Conservation (phyloP, 108 stramenopile genomes). For the Mediolabrus comicus region DNA sequence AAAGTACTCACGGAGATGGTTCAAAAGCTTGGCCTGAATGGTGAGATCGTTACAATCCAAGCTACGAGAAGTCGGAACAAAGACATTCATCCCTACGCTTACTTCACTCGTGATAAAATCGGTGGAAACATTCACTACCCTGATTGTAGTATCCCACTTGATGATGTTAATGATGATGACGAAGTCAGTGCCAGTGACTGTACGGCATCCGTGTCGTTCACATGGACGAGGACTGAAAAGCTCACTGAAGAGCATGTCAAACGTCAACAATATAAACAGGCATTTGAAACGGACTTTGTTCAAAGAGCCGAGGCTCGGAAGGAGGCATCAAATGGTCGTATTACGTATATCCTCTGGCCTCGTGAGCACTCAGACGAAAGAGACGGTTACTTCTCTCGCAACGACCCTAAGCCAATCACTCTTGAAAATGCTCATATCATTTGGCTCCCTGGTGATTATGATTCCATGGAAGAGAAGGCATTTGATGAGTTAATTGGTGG, state of each 20-base stretch:
- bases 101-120: slow-evolving; percentile 5
- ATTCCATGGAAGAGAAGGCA: slow-evolving; percentile 1
- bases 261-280: not conserved
- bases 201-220: slow-evolving; percentile 12
- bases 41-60: slow-evolving; percentile 4
- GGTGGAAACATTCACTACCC: slow-evolving; percentile 19
- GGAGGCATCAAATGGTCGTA: slow-evolving; percentile 5
- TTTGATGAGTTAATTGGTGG: not conserved
- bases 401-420: slow-evolving; percentile 3
- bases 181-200: too few relatives aligned
- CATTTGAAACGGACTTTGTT: slow-evolving; percentile 15
- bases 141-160: too few relatives aligned
- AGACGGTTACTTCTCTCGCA: not conserved
- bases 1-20: slow-evolving; percentile 5
- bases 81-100: slow-evolving; percentile 13
- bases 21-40: not conserved
- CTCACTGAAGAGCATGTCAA: slow-evolving; percentile 5
- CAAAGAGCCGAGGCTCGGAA: not conserved
- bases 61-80: not conserved
- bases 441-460: slow-evolving; percentile 18
- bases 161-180: too few relatives aligned
- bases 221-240: slow-evolving; percentile 1
- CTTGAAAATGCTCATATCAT: slow-evolving; percentile 8
- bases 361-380: not conserved
- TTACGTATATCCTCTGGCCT: slow-evolving; percentile 11